Percentiles rank a stretch among this genome's conserved stretches.
Evolutionary conservation across 1,284 basidiomycete species (phyloP).

Genomic region (Trametes hirsuta): DNA sequence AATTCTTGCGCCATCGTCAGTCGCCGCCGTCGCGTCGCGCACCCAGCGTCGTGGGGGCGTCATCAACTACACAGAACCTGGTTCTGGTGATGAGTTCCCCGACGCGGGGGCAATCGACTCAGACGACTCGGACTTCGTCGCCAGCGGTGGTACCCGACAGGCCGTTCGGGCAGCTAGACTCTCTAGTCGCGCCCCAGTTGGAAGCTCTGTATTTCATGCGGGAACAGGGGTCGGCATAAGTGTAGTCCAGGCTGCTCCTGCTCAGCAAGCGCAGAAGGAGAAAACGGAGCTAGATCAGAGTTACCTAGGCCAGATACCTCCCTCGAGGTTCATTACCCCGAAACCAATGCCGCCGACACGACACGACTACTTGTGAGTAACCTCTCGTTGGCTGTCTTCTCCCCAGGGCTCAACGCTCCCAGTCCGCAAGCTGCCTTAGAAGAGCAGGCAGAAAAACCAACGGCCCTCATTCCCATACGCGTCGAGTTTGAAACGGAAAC

Average conservation of each 20-base stretch:
- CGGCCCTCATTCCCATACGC: conserved; percentile 87
- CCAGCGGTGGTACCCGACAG: conserved; percentile 52
- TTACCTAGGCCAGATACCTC: conserved; percentile 88
- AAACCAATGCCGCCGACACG: conserved; percentile 60
- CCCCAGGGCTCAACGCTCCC: background rate
- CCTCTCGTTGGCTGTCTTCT: background rate
- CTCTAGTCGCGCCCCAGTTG: conserved; percentile 40
- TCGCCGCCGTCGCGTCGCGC: conserved; percentile 41
- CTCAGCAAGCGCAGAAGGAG: conserved; percentile 36
- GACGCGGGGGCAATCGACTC: conserved; percentile 79
- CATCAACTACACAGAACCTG: conserved; percentile 89
- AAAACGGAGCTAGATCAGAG: conserved; percentile 78
- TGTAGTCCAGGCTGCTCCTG: conserved; percentile 18
- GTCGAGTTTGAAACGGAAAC: conserved; percentile 95
- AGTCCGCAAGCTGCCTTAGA: conserved; percentile 73
- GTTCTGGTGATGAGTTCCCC: conserved; percentile 78
- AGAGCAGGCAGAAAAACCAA: conserved; percentile 62
- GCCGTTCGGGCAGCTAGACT: conserved; percentile 44
- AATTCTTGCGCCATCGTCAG: conserved; percentile 53
- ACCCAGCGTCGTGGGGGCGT: conserved; percentile 63
- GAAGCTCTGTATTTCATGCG: conserved; percentile 39
- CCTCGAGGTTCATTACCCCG: conserved; percentile 75
- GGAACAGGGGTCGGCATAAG: conserved; percentile 22
- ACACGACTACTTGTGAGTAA: conserved; percentile 53
- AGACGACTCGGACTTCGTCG: conserved; percentile 70